Evolutionary conservation across 129 eudicot genomes (phyloP).

Genomic region (Tagetes patula): DNA sequence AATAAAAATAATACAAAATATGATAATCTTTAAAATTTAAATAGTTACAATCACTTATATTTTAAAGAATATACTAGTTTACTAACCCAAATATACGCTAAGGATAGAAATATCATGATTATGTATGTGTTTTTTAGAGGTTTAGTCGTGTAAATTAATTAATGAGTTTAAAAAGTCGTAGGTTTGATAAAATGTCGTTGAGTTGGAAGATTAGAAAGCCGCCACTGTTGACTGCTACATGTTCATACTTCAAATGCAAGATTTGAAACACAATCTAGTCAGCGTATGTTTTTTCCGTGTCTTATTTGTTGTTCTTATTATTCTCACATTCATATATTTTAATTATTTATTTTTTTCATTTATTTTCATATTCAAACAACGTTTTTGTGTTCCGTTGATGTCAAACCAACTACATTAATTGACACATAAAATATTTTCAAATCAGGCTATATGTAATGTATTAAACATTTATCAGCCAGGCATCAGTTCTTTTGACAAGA

Average conservation of each 20-base stretch:
- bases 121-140: no score
- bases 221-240: slow-evolving; percentile 35
- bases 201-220: slow-evolving; percentile 31
- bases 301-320: slow-evolving; percentile 21
- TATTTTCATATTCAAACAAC: background rate
- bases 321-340: background rate
- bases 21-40: no score
- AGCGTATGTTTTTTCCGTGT: background rate
- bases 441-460: background rate
- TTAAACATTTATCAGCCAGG: no score
- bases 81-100: no score
- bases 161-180: slow-evolving; percentile 16
- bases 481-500: no score
- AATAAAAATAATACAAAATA: no score
- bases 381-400: background rate
- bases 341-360: background rate
- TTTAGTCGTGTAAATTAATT: no score
- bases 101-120: no score
- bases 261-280: slow-evolving; percentile 1
- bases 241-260: slow-evolving; percentile 4
- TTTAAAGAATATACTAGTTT: no score
- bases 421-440: background rate
- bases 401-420: slow-evolving; percentile 23
- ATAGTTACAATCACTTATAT: no score
- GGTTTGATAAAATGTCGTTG: slow-evolving; percentile 23